These are phyloP conservation scores for Penicillium dipodomyicola DNA, from an alignment of 495 filamentous ascomycete genomes.

Conservation along the genomic window DNA sequence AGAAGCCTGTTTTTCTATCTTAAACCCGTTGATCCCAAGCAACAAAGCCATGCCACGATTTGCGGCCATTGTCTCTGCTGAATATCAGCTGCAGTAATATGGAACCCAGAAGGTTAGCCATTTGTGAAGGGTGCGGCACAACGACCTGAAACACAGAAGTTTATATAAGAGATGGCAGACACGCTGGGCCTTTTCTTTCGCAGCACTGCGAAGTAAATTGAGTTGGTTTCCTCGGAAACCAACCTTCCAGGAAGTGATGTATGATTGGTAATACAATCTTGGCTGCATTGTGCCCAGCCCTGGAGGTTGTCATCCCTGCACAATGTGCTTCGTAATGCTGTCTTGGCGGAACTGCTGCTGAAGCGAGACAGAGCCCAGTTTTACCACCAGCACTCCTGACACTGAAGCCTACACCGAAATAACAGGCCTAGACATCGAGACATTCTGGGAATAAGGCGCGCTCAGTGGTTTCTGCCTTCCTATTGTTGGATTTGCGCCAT, in stretches of 20 bases:
- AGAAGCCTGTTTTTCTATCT: conserved; percentile 24
- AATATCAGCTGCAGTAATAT: neutral
- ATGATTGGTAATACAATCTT: neutral
- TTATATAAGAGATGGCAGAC: neutral
- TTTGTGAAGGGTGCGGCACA: neutral
- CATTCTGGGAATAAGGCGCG: neutral
- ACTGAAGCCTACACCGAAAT: neutral
- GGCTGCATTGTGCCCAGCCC: too few species aligned
- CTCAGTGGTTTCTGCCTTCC: too few species aligned
- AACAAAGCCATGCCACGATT: conserved; percentile 19
- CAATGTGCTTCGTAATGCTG: neutral
- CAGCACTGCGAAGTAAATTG: neutral
- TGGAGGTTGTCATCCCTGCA: neutral
- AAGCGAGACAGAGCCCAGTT: neutral
- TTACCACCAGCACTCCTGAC: neutral
- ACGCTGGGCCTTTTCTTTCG: neutral
- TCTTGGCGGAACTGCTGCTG: neutral
- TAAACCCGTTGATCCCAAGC: conserved; percentile 37
- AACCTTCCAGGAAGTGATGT: neutral
- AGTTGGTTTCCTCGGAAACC: neutral
- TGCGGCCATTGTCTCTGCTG: conserved; percentile 39
- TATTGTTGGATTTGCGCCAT: too few species aligned
- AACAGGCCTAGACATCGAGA: neutral
- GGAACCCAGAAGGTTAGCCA: neutral
- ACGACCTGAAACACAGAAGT: neutral